Conservation (phyloP, 352 stramenopile genomes). For the Phytopythium aichiense region DNA sequence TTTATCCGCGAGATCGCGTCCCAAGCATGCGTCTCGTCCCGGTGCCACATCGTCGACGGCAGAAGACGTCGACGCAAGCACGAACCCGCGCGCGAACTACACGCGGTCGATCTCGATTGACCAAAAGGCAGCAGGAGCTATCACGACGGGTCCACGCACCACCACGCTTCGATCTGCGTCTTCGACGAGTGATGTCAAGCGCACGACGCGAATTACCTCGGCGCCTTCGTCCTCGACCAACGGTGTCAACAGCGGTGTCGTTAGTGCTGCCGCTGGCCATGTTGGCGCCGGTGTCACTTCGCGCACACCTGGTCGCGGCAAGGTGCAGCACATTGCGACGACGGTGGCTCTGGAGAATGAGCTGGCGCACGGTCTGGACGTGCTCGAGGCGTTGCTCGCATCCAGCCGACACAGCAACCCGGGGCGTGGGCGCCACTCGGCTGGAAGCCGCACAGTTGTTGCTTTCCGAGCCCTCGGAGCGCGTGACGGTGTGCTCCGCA, state of each 20-base stretch:
- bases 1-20: not conserved
- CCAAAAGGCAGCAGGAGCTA: not conserved
- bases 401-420: conserved; percentile 9
- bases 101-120: conserved; percentile 7
- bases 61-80: conserved; percentile 3
- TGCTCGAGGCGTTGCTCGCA: conserved; percentile 57
- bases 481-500: conserved; percentile 53
- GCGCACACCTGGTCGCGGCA: conserved; percentile 20
- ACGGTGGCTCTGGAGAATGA: conserved; percentile 79
- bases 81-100: conserved; percentile 5
- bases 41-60: not conserved
- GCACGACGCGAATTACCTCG: conserved; percentile 19
- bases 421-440: conserved; percentile 8
- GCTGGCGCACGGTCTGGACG: conserved; percentile 54
- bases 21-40: not conserved
- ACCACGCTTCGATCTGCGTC: conserved; percentile 4
- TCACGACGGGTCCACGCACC: not conserved
- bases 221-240: conserved; percentile 12
- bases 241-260: not conserved
- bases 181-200: conserved; percentile 13
- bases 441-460: conserved; percentile 24
- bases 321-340: conserved; percentile 58
- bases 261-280: not conserved
- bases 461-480: conserved; percentile 56
- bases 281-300: conserved; percentile 4